Base-by-base conservation (phyloP, 345 rosid species). In the Bruguiera parviflora region DNA sequence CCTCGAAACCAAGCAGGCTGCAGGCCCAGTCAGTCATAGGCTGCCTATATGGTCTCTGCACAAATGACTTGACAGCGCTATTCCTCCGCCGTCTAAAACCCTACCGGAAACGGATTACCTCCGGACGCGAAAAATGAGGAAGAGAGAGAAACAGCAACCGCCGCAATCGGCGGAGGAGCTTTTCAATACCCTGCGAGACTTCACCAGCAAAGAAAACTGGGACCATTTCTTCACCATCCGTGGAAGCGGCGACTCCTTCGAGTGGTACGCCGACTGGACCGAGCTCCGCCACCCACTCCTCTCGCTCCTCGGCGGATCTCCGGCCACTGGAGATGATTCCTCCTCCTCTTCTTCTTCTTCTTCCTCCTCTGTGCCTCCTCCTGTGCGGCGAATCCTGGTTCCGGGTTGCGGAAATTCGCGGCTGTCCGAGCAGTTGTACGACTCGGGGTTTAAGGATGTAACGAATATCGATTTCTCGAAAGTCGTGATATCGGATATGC, bases 241-340 rank as follows among this genome's bases (percentile, higher is more conserved):
- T 35, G 97, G 98, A 75, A 69, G 57, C 62, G 86, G 82, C 58
- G 92, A 94, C 70, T 80, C 95, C 15, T 94, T 94, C 78, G 98
- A 94, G 88, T 94, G 98, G 98, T 94, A 94, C 65, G 92, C 96
- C 35, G 98, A 94, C 80, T 94, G 98, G 98, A 78, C 91, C 70
- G 83, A 91, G 81, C 92, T 94, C 70, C 83, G 79, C 20, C 73
- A 63, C 60, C 73, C 90, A 28, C 90, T 94, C 25, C 60, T 89
- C 67, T 72, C 96, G 43, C 84, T 81, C 59, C 86, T 94, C 58
- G 67, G 56, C 16, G 70, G 55, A 35, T 32, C 71, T 25, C 68
- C 0, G 46, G 66, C 6, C 52, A 1, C 24, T 11, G 56, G 20
- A 16, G 46, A n/a, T 10, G n/a, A 32, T 8, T 49, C 21, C 31